A percentile compares a stretch with the other conserved stretches of the same genome.
These are phyloP conservation scores for Chrysanthemum lavandulifolium DNA, from an alignment of 129 eudicot genomes.

Conservation along the genomic window DNA sequence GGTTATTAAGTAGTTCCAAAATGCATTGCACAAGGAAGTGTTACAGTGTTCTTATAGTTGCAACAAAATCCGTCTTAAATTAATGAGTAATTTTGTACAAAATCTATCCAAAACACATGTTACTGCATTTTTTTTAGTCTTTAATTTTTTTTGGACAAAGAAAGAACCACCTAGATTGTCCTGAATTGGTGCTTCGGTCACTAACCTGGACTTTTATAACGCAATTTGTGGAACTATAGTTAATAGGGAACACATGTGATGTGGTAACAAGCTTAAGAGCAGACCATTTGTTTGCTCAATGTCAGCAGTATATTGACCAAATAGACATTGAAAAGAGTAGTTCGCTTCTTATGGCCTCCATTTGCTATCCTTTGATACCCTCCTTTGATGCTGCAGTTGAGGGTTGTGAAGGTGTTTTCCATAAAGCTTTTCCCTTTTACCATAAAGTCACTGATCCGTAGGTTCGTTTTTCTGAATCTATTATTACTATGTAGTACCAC, in stretches of 20 bases:
- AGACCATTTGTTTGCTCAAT: constrained; percentile 4
- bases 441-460: constrained; percentile 38
- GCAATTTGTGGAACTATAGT: constrained; percentile 2
- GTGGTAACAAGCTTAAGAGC: constrained; percentile 7
- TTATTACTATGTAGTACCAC: neutral
- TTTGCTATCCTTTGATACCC: too few relatives aligned
- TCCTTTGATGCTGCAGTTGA: constrained; percentile 45
- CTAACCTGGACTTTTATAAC: neutral
- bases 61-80: too few relatives aligned
- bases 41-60: too few relatives aligned
- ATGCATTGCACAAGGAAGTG: too few relatives aligned
- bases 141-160: too few relatives aligned
- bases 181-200: neutral
- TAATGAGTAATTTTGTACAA: too few relatives aligned
- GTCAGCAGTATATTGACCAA: constrained; percentile 2
- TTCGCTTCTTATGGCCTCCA: neutral
- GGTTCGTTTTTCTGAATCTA: constrained; percentile 14
- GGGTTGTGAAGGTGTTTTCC: constrained; percentile 49
- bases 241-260: constrained; percentile 16
- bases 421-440: constrained; percentile 43
- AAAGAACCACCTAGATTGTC: neutral
- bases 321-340: neutral
- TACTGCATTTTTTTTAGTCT: too few relatives aligned
- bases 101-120: too few relatives aligned
- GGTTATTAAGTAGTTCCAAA: too few relatives aligned